Evolutionary conservation across 2,329 filamentous ascomycete species (phyloP).

Genomic region (Sarocladium brachiariae): DNA sequence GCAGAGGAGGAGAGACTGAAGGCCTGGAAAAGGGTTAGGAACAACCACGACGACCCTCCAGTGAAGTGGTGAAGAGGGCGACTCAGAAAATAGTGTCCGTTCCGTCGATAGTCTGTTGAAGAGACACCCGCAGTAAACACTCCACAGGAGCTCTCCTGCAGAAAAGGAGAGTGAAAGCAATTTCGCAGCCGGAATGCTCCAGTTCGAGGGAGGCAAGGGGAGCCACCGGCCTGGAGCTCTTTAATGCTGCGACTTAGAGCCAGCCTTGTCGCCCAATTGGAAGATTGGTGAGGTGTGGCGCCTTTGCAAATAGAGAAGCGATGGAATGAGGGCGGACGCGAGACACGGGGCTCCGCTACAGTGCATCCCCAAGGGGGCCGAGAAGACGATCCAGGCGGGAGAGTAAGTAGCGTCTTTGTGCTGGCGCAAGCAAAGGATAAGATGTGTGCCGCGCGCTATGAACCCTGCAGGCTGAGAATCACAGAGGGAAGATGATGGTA

Average conservation of each 20-base stretch:
- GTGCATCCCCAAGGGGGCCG: conserved; percentile 3
- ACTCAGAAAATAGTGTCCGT: conserved; percentile 4
- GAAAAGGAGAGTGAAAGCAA: conserved; percentile 4
- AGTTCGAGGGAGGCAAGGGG: conserved; percentile 5
- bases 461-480: background rate
- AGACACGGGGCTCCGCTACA: conserved; percentile 6
- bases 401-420: background rate
- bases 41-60: background rate
- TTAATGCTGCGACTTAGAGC: background rate
- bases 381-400: background rate
- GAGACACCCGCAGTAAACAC: background rate
- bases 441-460: background rate
- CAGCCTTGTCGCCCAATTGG: background rate
- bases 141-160: conserved; percentile 4
- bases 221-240: background rate
- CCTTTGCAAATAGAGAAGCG: too few relatives aligned
- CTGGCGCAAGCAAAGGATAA: too few relatives aligned
- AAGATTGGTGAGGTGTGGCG: background rate
- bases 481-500: background rate
- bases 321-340: conserved; percentile 7
- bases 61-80: conserved; percentile 6
- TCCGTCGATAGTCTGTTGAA: conserved; percentile 8
- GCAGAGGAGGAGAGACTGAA: background rate
- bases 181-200: conserved; percentile 6
- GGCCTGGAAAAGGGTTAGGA: background rate